Percentiles rank a stretch among this genome's conserved stretches.
These are phyloP conservation scores for Bassia scoparia DNA, from an alignment of 148 eudicot genomes.

Conservation along the genomic window DNA sequence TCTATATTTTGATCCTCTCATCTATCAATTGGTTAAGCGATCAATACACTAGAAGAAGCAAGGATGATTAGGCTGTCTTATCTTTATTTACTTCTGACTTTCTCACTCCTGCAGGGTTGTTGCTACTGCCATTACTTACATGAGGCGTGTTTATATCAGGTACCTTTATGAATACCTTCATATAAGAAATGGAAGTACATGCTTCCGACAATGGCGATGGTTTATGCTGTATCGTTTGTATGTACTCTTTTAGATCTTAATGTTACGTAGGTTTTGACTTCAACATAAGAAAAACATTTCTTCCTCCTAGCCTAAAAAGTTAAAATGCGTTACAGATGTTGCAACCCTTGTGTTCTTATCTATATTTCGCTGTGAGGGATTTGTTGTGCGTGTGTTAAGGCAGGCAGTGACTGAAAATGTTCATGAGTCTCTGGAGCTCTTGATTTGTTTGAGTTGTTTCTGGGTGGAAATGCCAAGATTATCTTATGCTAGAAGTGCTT, in stretches of 20 bases:
- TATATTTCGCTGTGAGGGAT: no score
- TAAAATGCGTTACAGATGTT: no score
- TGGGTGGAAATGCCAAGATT: not conserved
- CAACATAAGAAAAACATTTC: not conserved
- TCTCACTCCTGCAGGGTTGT: conserved; percentile 73
- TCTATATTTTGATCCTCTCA: not conserved
- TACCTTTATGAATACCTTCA: conserved; percentile 22
- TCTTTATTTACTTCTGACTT: not conserved
- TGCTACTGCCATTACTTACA: conserved; percentile 90
- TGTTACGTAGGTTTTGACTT: not conserved
- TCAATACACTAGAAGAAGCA: not conserved
- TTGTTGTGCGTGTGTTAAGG: no score
- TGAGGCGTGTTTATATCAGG: conserved; percentile 93
- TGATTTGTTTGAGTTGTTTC: not conserved
- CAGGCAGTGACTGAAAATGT: not conserved
- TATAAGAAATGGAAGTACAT: not conserved
- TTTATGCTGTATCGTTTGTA: no score
- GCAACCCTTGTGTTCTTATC: no score
- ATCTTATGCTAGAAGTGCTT: not conserved
- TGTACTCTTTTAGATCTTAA: not conserved
- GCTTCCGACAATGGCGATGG: not conserved
- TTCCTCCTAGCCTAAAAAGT: not conserved
- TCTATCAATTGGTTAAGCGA: not conserved
- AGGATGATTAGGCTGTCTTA: conserved; percentile 2
- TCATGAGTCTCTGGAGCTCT: not conserved